These are phyloP conservation scores for Endothia cerciana DNA, from an alignment of 2,329 filamentous ascomycete species.

Conservation along the genomic window DNA sequence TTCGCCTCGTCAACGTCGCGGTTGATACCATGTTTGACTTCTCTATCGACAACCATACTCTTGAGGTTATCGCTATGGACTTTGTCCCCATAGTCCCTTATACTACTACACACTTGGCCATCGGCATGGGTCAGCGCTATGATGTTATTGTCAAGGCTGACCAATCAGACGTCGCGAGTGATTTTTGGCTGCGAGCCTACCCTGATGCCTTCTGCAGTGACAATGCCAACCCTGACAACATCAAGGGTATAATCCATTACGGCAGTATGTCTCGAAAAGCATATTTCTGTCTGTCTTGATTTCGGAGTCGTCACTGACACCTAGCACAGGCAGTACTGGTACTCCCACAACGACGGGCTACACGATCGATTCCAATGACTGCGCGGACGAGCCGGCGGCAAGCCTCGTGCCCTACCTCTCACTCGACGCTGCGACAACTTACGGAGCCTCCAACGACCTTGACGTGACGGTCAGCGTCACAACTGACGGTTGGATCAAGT, in stretches of 20 bases:
- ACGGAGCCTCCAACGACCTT: conserved; percentile 44
- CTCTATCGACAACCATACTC: conserved; percentile 57
- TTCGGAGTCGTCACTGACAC: neutral
- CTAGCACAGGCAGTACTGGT: conserved; percentile 38
- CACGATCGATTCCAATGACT: conserved; percentile 24
- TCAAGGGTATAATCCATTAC: conserved; percentile 35
- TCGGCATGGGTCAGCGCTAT: conserved; percentile 46
- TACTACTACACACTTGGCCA: conserved; percentile 46
- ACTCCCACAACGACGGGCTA: conserved; percentile 20
- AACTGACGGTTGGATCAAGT: conserved; percentile 31
- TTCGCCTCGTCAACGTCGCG: conserved; percentile 53
- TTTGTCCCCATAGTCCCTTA: conserved; percentile 62
- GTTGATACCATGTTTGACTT: conserved; percentile 51
- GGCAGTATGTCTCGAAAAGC: conserved; percentile 11
- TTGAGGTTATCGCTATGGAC: conserved; percentile 61
- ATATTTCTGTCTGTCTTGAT: neutral
- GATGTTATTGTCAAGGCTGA: conserved; percentile 28
- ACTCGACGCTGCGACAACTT: conserved; percentile 15
- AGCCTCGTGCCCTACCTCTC: conserved; percentile 34
- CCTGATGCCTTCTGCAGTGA: conserved; percentile 27
- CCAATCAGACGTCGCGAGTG: conserved; percentile 10
- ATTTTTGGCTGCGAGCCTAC: conserved; percentile 33
- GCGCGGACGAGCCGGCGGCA: conserved; percentile 33
- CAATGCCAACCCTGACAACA: conserved; percentile 24
- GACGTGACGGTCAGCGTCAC: conserved; percentile 36